Evolutionary conservation across 2,329 filamentous ascomycete genomes (phyloP).

Genomic region (Gaeumannomyces tritici): DNA sequence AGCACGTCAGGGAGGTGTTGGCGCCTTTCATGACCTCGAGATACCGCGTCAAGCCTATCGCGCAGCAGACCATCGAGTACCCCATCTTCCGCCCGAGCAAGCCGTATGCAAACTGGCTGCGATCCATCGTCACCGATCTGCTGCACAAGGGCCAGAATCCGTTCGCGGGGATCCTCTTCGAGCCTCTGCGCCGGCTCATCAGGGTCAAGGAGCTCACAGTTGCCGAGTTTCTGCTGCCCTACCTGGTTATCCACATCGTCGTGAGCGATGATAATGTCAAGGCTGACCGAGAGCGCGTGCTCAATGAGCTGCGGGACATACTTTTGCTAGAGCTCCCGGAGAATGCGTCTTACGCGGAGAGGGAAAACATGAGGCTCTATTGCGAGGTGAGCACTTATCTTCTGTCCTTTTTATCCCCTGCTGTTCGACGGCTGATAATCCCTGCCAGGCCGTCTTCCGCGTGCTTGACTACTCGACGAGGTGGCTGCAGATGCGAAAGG

Average conservation of each 20-base stretch:
- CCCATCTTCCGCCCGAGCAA: constrained; percentile 65
- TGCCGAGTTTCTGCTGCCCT: constrained; percentile 81
- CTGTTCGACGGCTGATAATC: background rate
- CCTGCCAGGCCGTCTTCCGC: constrained; percentile 69
- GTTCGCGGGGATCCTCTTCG: constrained; percentile 70
- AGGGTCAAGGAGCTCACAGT: constrained; percentile 79
- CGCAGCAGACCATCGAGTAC: constrained; percentile 51
- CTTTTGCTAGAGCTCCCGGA: constrained; percentile 50
- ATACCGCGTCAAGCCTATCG: constrained; percentile 62
- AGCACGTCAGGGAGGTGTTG: constrained; percentile 69
- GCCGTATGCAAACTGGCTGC: constrained; percentile 73
- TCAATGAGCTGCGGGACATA: constrained; percentile 65
- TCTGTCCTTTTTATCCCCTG: constrained; percentile 9
- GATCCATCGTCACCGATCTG: constrained; percentile 71
- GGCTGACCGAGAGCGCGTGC: constrained; percentile 53
- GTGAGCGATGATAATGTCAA: constrained; percentile 49
- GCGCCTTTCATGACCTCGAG: constrained; percentile 79
- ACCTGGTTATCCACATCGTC: constrained; percentile 73
- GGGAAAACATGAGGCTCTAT: constrained; percentile 71
- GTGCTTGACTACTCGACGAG: constrained; percentile 84
- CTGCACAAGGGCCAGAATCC: constrained; percentile 66
- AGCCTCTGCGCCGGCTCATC: constrained; percentile 72
- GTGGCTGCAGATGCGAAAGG: constrained; percentile 74
- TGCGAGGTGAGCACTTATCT: constrained; percentile 58
- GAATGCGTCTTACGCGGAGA: constrained; percentile 47